These are phyloP conservation scores for Chlamydomonas sp. DNA, from an alignment of 139 green algal genomes.

Conservation along the genomic window DNA sequence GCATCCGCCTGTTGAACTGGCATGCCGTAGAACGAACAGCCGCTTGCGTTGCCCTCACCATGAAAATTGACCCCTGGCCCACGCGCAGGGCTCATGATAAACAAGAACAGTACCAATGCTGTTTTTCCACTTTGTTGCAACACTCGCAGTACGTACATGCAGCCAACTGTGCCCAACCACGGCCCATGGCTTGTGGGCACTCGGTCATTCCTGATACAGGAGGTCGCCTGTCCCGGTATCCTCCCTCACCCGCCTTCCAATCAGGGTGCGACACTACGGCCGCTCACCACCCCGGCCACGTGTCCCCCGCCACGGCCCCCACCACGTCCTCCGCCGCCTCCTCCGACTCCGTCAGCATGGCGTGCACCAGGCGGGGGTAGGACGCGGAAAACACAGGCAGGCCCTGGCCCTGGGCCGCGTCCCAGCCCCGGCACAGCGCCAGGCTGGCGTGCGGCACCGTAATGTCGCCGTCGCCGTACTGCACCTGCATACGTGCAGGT, in stretches of 20 bases:
- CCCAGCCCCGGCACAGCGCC: conserved; percentile 21
- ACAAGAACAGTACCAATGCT: too few relatives aligned
- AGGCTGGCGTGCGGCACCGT: conserved; percentile 26
- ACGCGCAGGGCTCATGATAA: too few relatives aligned
- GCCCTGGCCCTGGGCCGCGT: background rate
- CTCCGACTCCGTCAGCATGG: background rate
- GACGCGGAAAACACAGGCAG: background rate
- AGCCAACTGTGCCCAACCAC: background rate
- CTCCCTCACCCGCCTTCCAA: background rate
- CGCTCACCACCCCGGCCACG: background rate
- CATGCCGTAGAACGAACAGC: too few relatives aligned
- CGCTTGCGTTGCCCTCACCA: too few relatives aligned
- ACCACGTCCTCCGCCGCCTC: conserved; percentile 31
- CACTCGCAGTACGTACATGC: background rate
- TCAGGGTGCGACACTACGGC: background rate
- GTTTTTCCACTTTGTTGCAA: background rate
- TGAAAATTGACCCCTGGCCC: too few relatives aligned
- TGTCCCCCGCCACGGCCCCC: background rate
- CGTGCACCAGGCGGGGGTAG: conserved; percentile 27
- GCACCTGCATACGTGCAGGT: background rate
- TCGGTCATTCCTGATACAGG: background rate
- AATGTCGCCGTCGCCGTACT: conserved; percentile 21
- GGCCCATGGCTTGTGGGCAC: background rate
- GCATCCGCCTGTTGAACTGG: too few relatives aligned
- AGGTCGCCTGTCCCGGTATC: background rate